Evolutionary conservation across 768 basidiomycete genomes (phyloP), one percentile per base, ranked within the genome.

Genomic region (Russula abietina): DNA sequence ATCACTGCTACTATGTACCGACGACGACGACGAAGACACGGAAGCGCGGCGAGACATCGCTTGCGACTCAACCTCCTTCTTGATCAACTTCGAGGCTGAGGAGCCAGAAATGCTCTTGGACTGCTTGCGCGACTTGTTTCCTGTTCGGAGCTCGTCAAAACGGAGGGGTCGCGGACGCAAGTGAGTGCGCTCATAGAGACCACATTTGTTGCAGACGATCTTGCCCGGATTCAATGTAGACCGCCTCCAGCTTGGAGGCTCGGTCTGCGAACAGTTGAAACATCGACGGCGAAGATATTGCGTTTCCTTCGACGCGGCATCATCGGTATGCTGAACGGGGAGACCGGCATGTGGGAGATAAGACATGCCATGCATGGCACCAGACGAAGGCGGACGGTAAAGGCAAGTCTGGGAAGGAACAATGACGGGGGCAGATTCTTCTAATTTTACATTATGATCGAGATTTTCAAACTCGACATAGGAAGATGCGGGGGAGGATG

Each of bases 121-220:
- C 67, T 79, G 77, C 74, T 85, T 91, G 64, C 91, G 81, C 14
- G 88, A 84, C 75, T 92, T 92, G 75, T 86, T 87, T n/a, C 91
- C 90, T 0, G 89, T 87, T 6, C 91, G 84, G 46, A 93, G 81
- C 73, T 93, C 91, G 72, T 93, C 91, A 65, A 93, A 93, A 58
- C 91, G 86, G 19, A 92, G 79, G 9, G 91, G 91, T 14, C 91
- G 81, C 5, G 91, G 84, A 26, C 91, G 83, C 59, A 93, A 74
- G 68, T 93, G 91, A 14, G 91, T 93, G 70, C 91, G 89, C 74
- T 93, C 91, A 70, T 93, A 93, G 43, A 93, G 80, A 11, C 91
- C 91, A 67, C 91, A 93, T 78, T 93, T 93, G 81, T 93, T 93
- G 81, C 91, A 93, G 50, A 93, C 91, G 70, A 93, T 93, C 75